Percentiles rank a stretch among this genome's conserved stretches.
phyloP scores from a whole-genome alignment of 441 rosid genomes.

The Biscutella laevigata region DNA sequence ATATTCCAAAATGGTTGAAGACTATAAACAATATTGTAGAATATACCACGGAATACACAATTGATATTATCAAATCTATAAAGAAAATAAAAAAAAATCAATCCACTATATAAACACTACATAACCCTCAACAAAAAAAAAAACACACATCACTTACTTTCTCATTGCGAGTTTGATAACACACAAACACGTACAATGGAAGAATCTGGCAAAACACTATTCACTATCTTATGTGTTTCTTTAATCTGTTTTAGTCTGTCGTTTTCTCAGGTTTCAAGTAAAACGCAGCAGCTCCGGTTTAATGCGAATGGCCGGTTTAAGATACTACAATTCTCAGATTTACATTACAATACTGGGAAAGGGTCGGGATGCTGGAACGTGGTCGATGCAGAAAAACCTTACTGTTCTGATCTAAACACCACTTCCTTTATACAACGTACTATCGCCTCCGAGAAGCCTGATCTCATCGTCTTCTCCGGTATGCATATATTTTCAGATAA shows the following conservation, averaged over 20 bases:
- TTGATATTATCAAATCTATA: neutral
- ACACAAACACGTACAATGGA: no score
- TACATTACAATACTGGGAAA: constrained; percentile 70
- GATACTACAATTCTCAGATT: constrained; percentile 76
- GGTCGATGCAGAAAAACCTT: constrained; percentile 32
- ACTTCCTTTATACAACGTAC: constrained; percentile 54
- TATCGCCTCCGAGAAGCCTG: constrained; percentile 66
- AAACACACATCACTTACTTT: neutral
- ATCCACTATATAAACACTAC: constrained; percentile 3
- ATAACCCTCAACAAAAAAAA: neutral
- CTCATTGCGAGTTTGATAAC: no score
- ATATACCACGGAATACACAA: constrained; percentile 11
- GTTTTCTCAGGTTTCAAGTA: neutral
- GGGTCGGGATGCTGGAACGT: constrained; percentile 46
- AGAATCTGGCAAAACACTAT: neutral
- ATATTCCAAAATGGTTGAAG: constrained; percentile 3
- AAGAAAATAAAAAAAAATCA: neutral
- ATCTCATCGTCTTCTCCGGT: constrained; percentile 76
- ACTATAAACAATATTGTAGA: no score
- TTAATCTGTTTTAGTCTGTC: constrained; percentile 12
- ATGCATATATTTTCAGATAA: no score
- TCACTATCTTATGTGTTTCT: constrained; percentile 2
- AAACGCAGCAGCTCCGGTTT: constrained; percentile 41
- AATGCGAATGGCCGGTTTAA: constrained; percentile 49
- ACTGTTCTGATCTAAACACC: constrained; percentile 83